Evolutionary conservation across 148 eudicot genomes (phyloP).

Genomic region (Fallopia convolvulus): DNA sequence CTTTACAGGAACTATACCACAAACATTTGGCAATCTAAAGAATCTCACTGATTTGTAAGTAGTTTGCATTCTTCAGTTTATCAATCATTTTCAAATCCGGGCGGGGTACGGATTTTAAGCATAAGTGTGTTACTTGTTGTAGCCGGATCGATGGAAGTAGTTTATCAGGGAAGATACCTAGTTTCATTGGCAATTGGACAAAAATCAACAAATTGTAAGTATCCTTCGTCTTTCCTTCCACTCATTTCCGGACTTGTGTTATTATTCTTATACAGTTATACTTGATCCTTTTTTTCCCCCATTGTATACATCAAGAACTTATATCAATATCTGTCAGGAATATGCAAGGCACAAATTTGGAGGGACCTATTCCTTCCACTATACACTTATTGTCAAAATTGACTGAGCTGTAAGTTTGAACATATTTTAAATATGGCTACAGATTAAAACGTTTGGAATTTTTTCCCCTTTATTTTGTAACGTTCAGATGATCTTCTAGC

Average conservation of each 20-base stretch:
- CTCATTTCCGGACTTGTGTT: too few species aligned
- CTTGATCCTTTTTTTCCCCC: neutral
- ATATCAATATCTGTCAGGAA: constrained; percentile 30
- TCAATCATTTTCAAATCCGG: neutral
- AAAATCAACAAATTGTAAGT: constrained; percentile 47
- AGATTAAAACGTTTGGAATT: neutral
- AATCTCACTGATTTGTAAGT: constrained; percentile 69
- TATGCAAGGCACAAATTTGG: constrained; percentile 68
- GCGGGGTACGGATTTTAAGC: neutral
- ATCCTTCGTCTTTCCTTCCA: neutral
- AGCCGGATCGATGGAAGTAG: constrained; percentile 65
- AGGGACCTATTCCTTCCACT: constrained; percentile 72
- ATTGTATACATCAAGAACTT: neutral
- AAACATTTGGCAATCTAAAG: constrained; percentile 40
- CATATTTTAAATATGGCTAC: neutral
- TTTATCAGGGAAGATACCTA: constrained; percentile 67
- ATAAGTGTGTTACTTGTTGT: constrained; percentile 17
- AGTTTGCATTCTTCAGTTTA: neutral
- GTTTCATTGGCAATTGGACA: constrained; percentile 61
- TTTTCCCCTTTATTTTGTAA: neutral
- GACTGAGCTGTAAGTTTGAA: constrained; percentile 41
- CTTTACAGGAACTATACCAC: constrained; percentile 70
- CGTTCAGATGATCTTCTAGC: too few species aligned
- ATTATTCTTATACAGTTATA: too few species aligned
- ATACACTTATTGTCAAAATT: constrained; percentile 41